Conservation (phyloP, 805 yeast genomes). For the Wickerhamiella domercqiae region DNA sequence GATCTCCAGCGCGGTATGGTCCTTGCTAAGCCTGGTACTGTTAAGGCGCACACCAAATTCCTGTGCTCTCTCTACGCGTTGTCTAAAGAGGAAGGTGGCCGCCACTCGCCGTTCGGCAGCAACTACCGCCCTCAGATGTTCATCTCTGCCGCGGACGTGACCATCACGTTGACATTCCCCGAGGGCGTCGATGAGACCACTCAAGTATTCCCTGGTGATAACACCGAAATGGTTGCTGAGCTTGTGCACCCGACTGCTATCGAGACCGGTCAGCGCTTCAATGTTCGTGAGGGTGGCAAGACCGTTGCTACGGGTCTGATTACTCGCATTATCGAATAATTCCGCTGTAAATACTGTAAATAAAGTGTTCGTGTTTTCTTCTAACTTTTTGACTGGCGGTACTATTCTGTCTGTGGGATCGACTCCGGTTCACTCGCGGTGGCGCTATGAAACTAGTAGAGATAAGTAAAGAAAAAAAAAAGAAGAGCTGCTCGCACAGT, state of each 20-base stretch:
- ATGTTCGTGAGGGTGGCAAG: constrained; percentile 98
- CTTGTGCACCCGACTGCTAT: constrained; percentile 82
- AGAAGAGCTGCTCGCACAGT: too few relatives aligned
- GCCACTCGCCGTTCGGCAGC: constrained; percentile 93
- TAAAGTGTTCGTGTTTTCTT: too few relatives aligned
- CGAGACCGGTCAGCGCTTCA: constrained; percentile 96
- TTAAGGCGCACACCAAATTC: constrained; percentile 85
- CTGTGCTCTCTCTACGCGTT: constrained; percentile 85
- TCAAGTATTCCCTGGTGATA: constrained; percentile 97
- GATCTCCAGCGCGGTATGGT: constrained; percentile 97
- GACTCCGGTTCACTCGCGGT: neutral
- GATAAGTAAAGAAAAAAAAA: too few relatives aligned
- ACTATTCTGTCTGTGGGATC: too few relatives aligned
- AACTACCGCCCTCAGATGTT: constrained; percentile 97
- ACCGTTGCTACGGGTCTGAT: constrained; percentile 98
- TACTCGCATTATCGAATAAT: constrained; percentile 66
- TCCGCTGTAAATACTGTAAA: constrained; percentile 16
- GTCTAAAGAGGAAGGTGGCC: constrained; percentile 97
- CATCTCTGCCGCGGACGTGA: constrained; percentile 91
- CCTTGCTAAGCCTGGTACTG: constrained; percentile 79
- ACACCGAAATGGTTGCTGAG: constrained; percentile 87
- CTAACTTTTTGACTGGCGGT: too few relatives aligned
- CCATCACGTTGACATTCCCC: constrained; percentile 84
- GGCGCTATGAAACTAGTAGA: neutral
- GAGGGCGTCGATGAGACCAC: constrained; percentile 67